A percentile compares a stretch with the other conserved stretches of the same genome.
phyloP scores from a whole-genome alignment of 345 rosid species.

The Aquilaria sinensis region DNA sequence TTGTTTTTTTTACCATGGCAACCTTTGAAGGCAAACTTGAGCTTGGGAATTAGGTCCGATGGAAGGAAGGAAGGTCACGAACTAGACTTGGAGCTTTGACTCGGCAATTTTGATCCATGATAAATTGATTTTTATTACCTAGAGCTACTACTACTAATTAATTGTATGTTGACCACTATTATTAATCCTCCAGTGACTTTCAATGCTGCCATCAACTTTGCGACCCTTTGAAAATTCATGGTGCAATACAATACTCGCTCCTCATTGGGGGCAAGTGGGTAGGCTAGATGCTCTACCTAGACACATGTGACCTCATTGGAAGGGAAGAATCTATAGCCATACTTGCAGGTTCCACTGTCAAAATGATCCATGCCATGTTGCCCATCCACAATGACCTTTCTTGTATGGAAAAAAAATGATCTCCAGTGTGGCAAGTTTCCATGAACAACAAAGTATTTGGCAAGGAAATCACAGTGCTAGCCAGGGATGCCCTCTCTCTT shows the following conservation, averaged over 20 bases:
- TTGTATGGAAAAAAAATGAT: conserved; percentile 92
- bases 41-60: conserved; percentile 23
- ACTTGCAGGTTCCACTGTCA: conserved; percentile 87
- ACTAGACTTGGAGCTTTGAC: too few relatives aligned
- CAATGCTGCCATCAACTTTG: conserved; percentile 55
- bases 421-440: conserved; percentile 86
- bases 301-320: conserved; percentile 82
- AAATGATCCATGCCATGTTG: conserved; percentile 96
- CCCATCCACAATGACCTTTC: conserved; percentile 92
- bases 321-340: conserved; percentile 62
- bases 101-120: too few relatives aligned
- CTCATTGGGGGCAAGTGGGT: conserved; percentile 90
- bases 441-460: conserved; percentile 86
- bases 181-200: conserved; percentile 54
- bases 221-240: conserved; percentile 77
- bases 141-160: conserved; percentile 62
- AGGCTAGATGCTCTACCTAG: conserved; percentile 74
- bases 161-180: conserved; percentile 60
- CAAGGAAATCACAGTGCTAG: conserved; percentile 76
- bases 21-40: conserved; percentile 45
- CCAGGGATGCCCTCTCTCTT: conserved; percentile 79
- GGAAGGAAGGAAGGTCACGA: not conserved
- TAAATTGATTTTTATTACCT: not conserved
- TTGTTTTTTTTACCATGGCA: conserved; percentile 18
- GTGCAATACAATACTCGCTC: conserved; percentile 90